Percentiles rank a stretch among this genome's conserved stretches.
These are phyloP conservation scores for Penicillium pulvis DNA, from an alignment of 495 filamentous ascomycete species.

Conservation along the genomic window DNA sequence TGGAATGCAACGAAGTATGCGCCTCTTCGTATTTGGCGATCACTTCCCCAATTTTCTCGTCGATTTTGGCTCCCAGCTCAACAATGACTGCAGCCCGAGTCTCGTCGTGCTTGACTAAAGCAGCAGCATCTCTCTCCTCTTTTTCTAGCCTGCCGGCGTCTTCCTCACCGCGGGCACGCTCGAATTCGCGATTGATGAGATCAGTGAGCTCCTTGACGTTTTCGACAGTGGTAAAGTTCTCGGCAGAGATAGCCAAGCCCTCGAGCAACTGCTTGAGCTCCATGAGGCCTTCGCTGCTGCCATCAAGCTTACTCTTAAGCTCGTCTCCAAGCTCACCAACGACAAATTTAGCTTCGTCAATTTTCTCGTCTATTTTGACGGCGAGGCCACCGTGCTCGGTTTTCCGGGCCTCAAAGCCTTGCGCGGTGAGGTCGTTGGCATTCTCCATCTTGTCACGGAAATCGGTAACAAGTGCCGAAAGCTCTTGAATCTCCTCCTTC, in stretches of 20 bases:
- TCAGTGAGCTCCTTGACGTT: constrained; percentile 82
- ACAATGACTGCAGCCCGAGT: constrained; percentile 56
- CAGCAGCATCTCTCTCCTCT: constrained; percentile 73
- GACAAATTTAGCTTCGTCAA: constrained; percentile 58
- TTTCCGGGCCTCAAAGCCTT: constrained; percentile 77
- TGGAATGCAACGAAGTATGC: constrained; percentile 67
- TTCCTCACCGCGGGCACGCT: constrained; percentile 68
- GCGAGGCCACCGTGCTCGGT: constrained; percentile 61
- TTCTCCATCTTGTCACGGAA: constrained; percentile 69
- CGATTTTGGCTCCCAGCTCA: constrained; percentile 66
- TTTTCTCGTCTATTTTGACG: constrained; percentile 39
- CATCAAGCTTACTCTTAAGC: constrained; percentile 61
- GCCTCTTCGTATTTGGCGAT: constrained; percentile 82
- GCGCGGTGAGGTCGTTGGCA: constrained; percentile 71
- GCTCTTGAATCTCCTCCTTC: constrained; percentile 62
- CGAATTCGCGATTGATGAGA: constrained; percentile 76
- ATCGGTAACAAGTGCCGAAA: constrained; percentile 68
- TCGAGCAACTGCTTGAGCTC: constrained; percentile 63
- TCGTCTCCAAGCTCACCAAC: constrained; percentile 66
- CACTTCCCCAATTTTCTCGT: constrained; percentile 75
- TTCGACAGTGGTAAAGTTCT: constrained; percentile 56
- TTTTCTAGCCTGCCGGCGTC: constrained; percentile 70
- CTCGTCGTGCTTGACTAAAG: constrained; percentile 70
- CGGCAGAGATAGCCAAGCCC: constrained; percentile 60
- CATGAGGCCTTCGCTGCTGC: constrained; percentile 56